A percentile compares a stretch with the other conserved stretches of the same genome.
Conservation (phyloP, 148 eudicot species). For the Chenopodium album region DNA sequence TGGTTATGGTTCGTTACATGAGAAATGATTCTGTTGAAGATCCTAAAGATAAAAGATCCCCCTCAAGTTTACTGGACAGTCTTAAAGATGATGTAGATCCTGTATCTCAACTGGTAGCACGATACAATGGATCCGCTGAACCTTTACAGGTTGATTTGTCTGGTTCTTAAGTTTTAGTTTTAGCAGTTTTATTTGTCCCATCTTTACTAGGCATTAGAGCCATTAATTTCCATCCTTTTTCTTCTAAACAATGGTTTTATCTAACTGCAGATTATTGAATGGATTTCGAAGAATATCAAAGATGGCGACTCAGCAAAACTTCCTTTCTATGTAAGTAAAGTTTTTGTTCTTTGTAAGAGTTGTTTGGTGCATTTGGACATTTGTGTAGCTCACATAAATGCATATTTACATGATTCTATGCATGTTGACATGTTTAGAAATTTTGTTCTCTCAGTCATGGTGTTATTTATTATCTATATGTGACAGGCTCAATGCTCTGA, state of each 20-base stretch:
- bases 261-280: slow-evolving; percentile 60
- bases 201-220: not conserved
- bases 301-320: slow-evolving; percentile 90
- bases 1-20: slow-evolving; percentile 79
- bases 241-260: not conserved
- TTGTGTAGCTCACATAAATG: not conserved
- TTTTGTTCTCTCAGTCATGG: not conserved
- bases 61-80: slow-evolving; percentile 45
- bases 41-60: slow-evolving; percentile 41
- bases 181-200: not conserved
- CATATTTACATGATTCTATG: not conserved
- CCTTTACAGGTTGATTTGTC: slow-evolving; percentile 49
- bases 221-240: not conserved
- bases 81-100: slow-evolving; percentile 71
- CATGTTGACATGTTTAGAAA: not conserved
- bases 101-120: slow-evolving; percentile 79
- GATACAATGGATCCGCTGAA: slow-evolving; percentile 73
- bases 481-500: not conserved
- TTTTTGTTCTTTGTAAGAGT: not conserved
- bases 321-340: slow-evolving; percentile 77
- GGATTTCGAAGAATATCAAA: slow-evolving; percentile 80
- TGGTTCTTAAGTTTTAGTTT: slow-evolving; percentile 1
- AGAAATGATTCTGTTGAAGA: slow-evolving; percentile 59
- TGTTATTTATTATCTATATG: not conserved
- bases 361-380: not conserved